Evolutionary conservation across 2,329 filamentous ascomycete species (phyloP).

Genomic region (Waltergamsia citrina): DNA sequence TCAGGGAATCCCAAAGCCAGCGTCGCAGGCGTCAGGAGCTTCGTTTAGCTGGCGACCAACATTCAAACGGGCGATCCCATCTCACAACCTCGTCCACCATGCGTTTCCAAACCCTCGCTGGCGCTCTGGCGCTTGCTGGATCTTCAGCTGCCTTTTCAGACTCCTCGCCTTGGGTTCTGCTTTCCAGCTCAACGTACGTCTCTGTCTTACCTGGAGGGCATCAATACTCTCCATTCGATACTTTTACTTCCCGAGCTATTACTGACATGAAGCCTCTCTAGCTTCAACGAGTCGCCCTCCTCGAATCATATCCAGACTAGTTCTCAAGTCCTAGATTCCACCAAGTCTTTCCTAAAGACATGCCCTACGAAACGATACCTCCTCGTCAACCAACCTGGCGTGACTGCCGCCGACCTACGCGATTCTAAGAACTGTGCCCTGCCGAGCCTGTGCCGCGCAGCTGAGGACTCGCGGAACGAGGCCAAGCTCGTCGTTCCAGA

Average conservation of each 20-base stretch:
- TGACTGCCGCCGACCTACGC: slow-evolving; percentile 60
- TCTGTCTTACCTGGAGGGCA: too few relatives aligned
- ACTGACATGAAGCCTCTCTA: slow-evolving; percentile 7
- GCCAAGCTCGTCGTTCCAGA: slow-evolving; percentile 43
- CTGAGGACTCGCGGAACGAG: slow-evolving; percentile 21
- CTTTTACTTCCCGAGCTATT: too few relatives aligned
- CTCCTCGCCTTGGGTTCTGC: slow-evolving; percentile 80
- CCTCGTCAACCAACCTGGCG: slow-evolving; percentile 66
- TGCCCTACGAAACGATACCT: slow-evolving; percentile 73
- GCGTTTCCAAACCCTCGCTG: slow-evolving; percentile 42
- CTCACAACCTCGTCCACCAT: slow-evolving; percentile 23
- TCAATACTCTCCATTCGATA: too few relatives aligned
- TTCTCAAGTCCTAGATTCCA: slow-evolving; percentile 29
- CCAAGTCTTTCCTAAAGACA: slow-evolving; percentile 43
- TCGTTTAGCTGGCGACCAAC: background rate
- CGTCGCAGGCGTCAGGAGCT: background rate
- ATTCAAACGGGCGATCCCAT: background rate
- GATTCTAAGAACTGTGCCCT: slow-evolving; percentile 37
- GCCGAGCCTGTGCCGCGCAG: slow-evolving; percentile 39
- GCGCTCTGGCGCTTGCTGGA: slow-evolving; percentile 44
- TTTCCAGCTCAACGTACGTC: slow-evolving; percentile 82
- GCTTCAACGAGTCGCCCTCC: slow-evolving; percentile 19
- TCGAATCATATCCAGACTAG: slow-evolving; percentile 39
- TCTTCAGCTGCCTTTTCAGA: slow-evolving; percentile 67
- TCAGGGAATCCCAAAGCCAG: background rate